Percentiles rank a stretch among this genome's conserved stretches.
Conservation (phyloP, 1,139 yeast species). For the Nakaseomyces kungkrabaensis region DNA sequence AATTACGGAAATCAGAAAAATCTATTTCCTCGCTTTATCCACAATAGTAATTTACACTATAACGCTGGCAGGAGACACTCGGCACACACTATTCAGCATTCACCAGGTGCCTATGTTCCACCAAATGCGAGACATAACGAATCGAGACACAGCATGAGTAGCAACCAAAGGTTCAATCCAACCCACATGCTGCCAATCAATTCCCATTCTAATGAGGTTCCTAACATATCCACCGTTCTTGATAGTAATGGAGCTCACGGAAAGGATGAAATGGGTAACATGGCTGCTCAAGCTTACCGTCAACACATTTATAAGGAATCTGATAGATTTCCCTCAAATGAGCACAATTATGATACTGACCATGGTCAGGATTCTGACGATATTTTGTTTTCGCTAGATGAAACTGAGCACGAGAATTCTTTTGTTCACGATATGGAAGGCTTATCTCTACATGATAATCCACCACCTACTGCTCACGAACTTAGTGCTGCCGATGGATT, state of each 20-base stretch:
- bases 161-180: not conserved
- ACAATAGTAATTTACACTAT: conserved; percentile 8
- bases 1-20: conserved; percentile 6
- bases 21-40: conserved; percentile 11
- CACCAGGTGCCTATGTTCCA: conserved; percentile 58
- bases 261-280: not conserved
- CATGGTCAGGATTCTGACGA: conserved; percentile 33
- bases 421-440: conserved; percentile 22
- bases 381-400: conserved; percentile 37
- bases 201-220: conserved; percentile 15
- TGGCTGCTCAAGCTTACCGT: conserved; percentile 1
- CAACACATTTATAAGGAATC: not conserved
- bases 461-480: not conserved
- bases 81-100: conserved; percentile 13
- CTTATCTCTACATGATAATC: conserved; percentile 13
- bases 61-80: conserved; percentile 15
- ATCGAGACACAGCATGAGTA: conserved; percentile 1
- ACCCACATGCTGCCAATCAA: conserved; percentile 1
- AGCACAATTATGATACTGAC: conserved; percentile 7
- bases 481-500: not conserved
- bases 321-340: not conserved
- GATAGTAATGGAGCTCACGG: conserved; percentile 5
- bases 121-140: conserved; percentile 46
- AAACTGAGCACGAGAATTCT: conserved; percentile 25
- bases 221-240: conserved; percentile 24